Percentiles rank a stretch among this genome's conserved stretches.
phyloP scores from a whole-genome alignment of 83 land plant species.

The Picea abies region DNA sequence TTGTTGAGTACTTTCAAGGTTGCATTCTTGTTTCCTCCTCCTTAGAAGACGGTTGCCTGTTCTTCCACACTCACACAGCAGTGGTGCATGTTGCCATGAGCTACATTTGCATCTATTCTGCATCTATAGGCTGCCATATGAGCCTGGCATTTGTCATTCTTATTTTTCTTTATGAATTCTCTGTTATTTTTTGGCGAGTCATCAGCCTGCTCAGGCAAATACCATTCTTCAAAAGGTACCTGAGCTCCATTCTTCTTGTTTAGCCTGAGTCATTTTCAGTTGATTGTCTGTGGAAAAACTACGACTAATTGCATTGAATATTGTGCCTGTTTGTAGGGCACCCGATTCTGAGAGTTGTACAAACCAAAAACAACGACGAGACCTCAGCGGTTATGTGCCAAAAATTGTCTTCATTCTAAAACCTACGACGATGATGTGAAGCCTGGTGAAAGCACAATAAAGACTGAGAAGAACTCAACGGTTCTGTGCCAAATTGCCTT shows the following conservation, averaged over 20 bases:
- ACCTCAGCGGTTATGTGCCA: no score
- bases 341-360: not conserved
- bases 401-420: no score
- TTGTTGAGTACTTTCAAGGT: no score
- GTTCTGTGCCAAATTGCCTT: no score
- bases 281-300: not conserved
- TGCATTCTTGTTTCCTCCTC: no score
- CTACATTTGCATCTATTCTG: not conserved
- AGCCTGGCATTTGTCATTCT: not conserved
- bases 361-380: not conserved
- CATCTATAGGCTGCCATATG: not conserved
- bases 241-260: not conserved
- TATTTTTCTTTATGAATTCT: not conserved
- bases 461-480: no score
- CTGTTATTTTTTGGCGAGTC: not conserved
- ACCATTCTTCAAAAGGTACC: not conserved
- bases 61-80: no score
- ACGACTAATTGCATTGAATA: not conserved
- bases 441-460: no score
- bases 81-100: no score
- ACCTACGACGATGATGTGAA: no score
- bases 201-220: not conserved
- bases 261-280: no score
- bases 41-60: no score
- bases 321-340: not conserved